phyloP scores from a whole-genome alignment of 495 filamentous ascomycete genomes.

The Hypoxylon lenormandii region DNA sequence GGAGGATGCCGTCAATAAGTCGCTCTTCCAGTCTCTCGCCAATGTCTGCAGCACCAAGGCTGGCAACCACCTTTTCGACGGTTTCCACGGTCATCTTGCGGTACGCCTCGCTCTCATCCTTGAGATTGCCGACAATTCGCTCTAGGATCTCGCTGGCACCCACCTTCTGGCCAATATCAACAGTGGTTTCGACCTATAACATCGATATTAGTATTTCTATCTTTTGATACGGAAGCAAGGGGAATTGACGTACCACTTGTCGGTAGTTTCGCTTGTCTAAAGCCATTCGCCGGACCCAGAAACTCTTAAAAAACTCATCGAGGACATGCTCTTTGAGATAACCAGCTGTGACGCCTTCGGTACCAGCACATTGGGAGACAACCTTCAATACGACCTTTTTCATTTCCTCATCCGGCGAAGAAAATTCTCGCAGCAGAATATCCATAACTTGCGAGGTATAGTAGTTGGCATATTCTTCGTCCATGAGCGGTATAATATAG shows the following conservation, averaged over 20 bases:
- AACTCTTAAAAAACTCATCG: conserved; percentile 97
- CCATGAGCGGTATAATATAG: conserved; percentile 98
- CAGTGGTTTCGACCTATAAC: conserved; percentile 85
- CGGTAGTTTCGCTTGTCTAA: conserved; percentile 96
- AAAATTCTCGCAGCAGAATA: conserved; percentile 93
- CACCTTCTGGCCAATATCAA: conserved; percentile 96
- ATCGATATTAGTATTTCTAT: conserved; percentile 15
- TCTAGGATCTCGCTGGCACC: conserved; percentile 95
- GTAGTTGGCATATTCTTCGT: conserved; percentile 99
- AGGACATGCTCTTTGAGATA: conserved; percentile 96
- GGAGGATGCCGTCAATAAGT: conserved; percentile 94
- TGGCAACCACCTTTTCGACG: conserved; percentile 92
- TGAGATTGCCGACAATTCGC: conserved; percentile 90
- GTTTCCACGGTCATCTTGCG: conserved; percentile 99
- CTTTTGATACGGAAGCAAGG: background rate
- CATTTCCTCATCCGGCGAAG: conserved; percentile 98
- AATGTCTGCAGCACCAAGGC: conserved; percentile 92
- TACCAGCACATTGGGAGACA: conserved; percentile 94
- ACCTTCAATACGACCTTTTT: conserved; percentile 99
- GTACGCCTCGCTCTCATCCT: conserved; percentile 98
- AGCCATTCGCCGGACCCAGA: conserved; percentile 98
- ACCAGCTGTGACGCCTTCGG: conserved; percentile 90
- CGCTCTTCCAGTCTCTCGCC: conserved; percentile 90
- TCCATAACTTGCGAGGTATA: conserved; percentile 99
- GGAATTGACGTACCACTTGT: conserved; percentile 71